These are phyloP conservation scores for Penicillium sp. DNA, from an alignment of 2,329 filamentous ascomycete genomes.

Conservation along the genomic window DNA sequence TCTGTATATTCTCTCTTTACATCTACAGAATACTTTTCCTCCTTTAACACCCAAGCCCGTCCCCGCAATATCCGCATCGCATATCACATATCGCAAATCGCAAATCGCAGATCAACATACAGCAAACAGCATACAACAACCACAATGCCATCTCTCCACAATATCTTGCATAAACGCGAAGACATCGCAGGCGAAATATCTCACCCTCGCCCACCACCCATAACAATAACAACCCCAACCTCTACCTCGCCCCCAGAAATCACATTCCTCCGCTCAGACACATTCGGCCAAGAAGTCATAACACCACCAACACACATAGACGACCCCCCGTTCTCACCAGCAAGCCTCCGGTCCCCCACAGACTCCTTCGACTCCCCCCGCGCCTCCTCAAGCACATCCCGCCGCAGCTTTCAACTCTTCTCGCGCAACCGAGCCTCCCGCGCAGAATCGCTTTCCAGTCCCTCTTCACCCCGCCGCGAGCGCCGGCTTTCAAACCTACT, in stretches of 20 bases:
- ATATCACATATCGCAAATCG: background rate
- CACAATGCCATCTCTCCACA: conserved; percentile 57
- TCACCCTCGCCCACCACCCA: conserved; percentile 30
- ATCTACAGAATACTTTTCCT: background rate
- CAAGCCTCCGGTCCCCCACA: background rate
- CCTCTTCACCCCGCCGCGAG: conserved; percentile 31
- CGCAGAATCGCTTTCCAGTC: conserved; percentile 25
- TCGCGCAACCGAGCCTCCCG: conserved; percentile 26
- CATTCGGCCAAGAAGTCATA: conserved; percentile 74
- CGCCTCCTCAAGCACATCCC: conserved; percentile 30
- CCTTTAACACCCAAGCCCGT: background rate
- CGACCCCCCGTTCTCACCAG: background rate
- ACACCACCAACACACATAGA: conserved; percentile 58
- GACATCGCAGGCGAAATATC: conserved; percentile 43
- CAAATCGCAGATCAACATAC: conserved; percentile 3
- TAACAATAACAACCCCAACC: conserved; percentile 27
- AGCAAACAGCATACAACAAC: background rate
- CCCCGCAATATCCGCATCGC: background rate
- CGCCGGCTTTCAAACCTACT: conserved; percentile 35
- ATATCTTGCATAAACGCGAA: conserved; percentile 64
- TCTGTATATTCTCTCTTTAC: background rate
- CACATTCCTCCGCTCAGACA: conserved; percentile 82
- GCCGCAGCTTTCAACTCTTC: conserved; percentile 37
- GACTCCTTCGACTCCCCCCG: background rate
- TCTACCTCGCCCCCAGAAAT: conserved; percentile 61